A percentile compares a stretch with the other conserved stretches of the same genome.
These are phyloP conservation scores for Comarum palustre DNA, from an alignment of 306 rosid species.

Conservation along the genomic window DNA sequence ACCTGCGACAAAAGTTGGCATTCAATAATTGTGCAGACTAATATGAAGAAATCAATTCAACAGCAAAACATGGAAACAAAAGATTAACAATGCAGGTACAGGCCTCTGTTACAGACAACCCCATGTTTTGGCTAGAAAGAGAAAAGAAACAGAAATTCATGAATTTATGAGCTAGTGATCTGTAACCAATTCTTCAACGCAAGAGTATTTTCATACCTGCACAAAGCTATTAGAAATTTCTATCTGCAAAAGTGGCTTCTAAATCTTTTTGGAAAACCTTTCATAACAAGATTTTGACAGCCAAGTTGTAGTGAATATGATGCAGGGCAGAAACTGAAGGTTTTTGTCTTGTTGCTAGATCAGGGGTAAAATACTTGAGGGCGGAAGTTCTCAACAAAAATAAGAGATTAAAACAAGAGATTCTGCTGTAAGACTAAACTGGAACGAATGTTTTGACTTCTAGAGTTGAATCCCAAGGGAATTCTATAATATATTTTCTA, in stretches of 20 bases:
- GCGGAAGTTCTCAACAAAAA: no score
- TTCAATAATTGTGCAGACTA: background rate
- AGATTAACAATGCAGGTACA: background rate
- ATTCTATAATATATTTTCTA: no score
- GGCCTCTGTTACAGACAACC: conserved; percentile 1
- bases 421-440: no score
- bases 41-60: background rate
- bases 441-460: no score
- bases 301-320: background rate
- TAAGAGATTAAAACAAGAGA: no score
- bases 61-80: background rate
- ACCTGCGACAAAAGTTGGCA: conserved; percentile 50
- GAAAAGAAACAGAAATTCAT: background rate
- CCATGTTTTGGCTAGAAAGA: conserved; percentile 4
- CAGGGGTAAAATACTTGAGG: no score
- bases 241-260: background rate
- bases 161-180: background rate
- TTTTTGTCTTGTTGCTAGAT: no score
- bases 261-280: background rate
- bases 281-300: background rate
- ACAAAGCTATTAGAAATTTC: background rate
- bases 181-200: conserved; percentile 8
- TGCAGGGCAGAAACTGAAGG: no score
- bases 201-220: background rate
- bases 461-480: no score